Conservation (phyloP, 2,329 filamentous ascomycete species). For the Fusarium hainanense region DNA sequence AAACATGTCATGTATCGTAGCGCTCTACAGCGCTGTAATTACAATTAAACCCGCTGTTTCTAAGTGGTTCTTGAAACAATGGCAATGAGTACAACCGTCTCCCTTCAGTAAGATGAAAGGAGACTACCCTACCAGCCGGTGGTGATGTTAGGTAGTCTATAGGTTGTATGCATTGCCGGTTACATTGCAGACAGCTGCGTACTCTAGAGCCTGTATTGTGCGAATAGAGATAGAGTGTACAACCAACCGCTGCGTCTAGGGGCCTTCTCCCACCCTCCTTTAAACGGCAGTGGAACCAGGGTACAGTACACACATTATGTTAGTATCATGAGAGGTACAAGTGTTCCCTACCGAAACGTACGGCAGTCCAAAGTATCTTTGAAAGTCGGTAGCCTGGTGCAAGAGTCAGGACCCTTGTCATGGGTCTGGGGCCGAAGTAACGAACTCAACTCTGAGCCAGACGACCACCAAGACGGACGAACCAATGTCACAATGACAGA, state of each 20-base stretch:
- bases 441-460: slow-evolving; percentile 41
- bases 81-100: background rate
- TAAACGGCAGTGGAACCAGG: slow-evolving; percentile 32
- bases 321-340: slow-evolving; percentile 8
- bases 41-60: background rate
- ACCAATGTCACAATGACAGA: slow-evolving; percentile 5
- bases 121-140: background rate
- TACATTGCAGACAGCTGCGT: slow-evolving; percentile 10
- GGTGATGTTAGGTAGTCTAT: slow-evolving; percentile 6
- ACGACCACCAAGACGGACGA: slow-evolving; percentile 20
- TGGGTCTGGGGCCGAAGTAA: slow-evolving; percentile 32
- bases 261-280: slow-evolving; percentile 25
- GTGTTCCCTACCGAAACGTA: background rate
- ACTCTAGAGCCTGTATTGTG: background rate
- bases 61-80: slow-evolving; percentile 16
- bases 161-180: background rate
- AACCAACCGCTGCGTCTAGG: slow-evolving; percentile 20
- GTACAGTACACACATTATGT: background rate
- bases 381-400: background rate
- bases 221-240: background rate
- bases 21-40: background rate
- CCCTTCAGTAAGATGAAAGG: slow-evolving; percentile 1
- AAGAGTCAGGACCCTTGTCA: slow-evolving; percentile 41
- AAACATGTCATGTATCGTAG: slow-evolving; percentile 8
- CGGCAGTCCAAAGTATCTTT: background rate